Base-by-base conservation (phyloP, 2,329 filamentous ascomycete genomes). In the Metarhizium sp. region DNA sequence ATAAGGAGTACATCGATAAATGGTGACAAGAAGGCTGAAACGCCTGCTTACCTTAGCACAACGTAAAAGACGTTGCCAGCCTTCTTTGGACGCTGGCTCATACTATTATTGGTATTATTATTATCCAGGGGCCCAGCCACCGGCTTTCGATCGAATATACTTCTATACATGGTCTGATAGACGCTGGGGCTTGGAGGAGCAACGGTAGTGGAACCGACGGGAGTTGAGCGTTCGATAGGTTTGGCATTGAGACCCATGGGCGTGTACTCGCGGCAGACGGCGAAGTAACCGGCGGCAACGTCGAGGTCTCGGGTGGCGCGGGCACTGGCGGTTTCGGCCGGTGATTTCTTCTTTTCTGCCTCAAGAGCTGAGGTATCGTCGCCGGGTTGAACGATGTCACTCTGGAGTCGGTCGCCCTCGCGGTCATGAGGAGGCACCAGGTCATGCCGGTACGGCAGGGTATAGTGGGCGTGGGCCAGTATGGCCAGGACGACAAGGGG, bases 131-230 rank as follows among this genome's bases (percentile, higher is more conserved):
- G 75, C 1, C 72, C 71, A 2, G 73, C 62, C 8, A 66, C 62
- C 40, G 73, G 77, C 64, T 87, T 92, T 64, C 92, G 82, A 63
- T 96, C 91, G 68, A 99, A 97, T 59, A 99, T 87, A 69, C 88
- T 96, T 67, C 91, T 80, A 73, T 99, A 99, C 90, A 99, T 96
- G 69, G 88, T 88, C 78, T 97, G 94, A 71, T 97, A 97, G 42
- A 99, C 92, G 69, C 92, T 96, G 55, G 88, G 91, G 66, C 90
- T 95, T 55, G 91, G 87, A 46, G 87, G 78, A 38, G 86, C 83
- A 48, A 94, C 84, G 16, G 88, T 86, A 53, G 81, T 72, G 55
- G 87, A 85, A 18, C 90, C 90, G 13, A 89, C 82, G 6, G 91
- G 90, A 0, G 89, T 92, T 36, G 85, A 83, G 58, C 90, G 82